Conservation (phyloP, 129 eudicot species). For the Helichrysum umbraculigerum region DNA sequence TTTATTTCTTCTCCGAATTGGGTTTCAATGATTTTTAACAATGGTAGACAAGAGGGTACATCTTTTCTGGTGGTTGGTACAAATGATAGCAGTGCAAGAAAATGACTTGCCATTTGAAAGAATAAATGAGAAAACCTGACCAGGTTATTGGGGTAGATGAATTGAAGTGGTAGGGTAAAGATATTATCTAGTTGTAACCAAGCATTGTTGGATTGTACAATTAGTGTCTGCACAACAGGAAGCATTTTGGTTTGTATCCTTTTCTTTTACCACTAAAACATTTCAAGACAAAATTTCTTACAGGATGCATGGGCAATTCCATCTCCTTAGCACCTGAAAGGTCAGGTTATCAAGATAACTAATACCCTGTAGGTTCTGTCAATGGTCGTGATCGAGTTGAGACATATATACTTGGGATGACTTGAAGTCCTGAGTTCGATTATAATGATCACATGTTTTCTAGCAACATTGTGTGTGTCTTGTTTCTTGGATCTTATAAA, state of each 20-base stretch:
- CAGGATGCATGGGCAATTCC: neutral
- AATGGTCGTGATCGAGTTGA: neutral
- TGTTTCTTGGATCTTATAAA: neutral
- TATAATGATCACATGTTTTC: neutral
- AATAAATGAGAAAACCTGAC: slow-evolving; percentile 30
- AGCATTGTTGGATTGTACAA: slow-evolving; percentile 32
- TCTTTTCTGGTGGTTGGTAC: slow-evolving; percentile 4
- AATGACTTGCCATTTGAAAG: slow-evolving; percentile 10
- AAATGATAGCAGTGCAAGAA: slow-evolving; percentile 4
- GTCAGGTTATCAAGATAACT: slow-evolving; percentile 12
- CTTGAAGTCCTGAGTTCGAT: no score
- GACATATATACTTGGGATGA: neutral
- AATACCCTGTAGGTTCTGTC: neutral
- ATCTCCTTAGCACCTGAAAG: slow-evolving; percentile 27
- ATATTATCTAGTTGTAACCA: neutral
- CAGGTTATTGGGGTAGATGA: slow-evolving; percentile 28
- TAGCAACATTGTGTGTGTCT: neutral
- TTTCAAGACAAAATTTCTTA: slow-evolving; percentile 25
- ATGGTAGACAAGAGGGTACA: slow-evolving; percentile 3
- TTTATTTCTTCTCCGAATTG: no score
- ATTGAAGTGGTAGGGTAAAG: slow-evolving; percentile 35
- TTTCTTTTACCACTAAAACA: slow-evolving; percentile 26
- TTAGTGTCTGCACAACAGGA: slow-evolving; percentile 28
- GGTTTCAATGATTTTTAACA: neutral
- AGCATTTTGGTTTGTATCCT: slow-evolving; percentile 23